Evolutionary conservation across 352 stramenopile genomes (phyloP), one percentile per base, ranked within the genome.

Genomic region (Globisporangium alternatum): DNA sequence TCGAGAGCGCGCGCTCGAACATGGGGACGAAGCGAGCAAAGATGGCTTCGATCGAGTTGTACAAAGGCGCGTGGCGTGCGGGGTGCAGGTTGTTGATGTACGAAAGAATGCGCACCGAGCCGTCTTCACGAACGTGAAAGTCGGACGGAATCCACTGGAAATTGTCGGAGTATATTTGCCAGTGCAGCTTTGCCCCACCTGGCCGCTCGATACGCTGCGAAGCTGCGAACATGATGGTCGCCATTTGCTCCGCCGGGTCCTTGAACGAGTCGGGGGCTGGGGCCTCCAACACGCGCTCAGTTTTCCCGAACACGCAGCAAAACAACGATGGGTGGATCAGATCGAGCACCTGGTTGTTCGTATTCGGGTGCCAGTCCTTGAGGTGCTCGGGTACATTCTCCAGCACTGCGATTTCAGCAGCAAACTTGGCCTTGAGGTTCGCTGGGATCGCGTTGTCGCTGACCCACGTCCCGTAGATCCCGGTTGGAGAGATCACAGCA

Each of bases 71-170:
- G 30, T 73, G 60, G 5, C 67, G 39, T 0, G 41, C 54, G 5
- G 78, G 78, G 12, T 85, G 76, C 31, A 86, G 59, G 55, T 82
- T 85, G 64, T 83, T 88, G 65, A 88, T 83, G 58, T 83, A 88
- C 25, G 76, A 80, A 30, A 71, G 13, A 9, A 69, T 72, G 17
- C 52, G 70, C 2, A 66, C 67, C 1, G 62, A 28, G 0, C 74
- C 71, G 25, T 63, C 56, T 3, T 65, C 59, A 1, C 30, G 2
- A 3, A 85, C 67, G 0, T 48, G 0, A n/a, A 85, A 64, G 10
- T 81, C 74, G 6, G 67, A 68, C 9, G 76, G 69, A 19, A 85
- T 70, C 76, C 74, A 88, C 51, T 85, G 74, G 52, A 76, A 48
- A 21, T 17, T 85, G 12, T 57, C 8, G 5, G 43, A 13, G 10